Evolutionary conservation across 2,329 filamentous ascomycete genomes (phyloP).

Genomic region (Lasiodiplodia theobromae): DNA sequence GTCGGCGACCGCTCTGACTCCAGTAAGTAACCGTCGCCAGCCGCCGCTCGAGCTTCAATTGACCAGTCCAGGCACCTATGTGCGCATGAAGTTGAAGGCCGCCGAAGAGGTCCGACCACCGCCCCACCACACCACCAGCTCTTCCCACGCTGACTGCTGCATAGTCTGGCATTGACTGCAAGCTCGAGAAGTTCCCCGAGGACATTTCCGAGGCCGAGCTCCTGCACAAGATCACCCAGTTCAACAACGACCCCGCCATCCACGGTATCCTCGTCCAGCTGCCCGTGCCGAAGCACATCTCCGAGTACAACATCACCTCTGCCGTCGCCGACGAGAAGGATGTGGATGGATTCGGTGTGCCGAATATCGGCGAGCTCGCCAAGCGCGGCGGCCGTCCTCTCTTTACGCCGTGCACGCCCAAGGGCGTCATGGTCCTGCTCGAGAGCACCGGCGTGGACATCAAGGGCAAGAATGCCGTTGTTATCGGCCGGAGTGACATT

Average conservation of each 20-base stretch:
- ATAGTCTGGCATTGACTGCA: slow-evolving; percentile 89
- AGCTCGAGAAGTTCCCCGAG: slow-evolving; percentile 83
- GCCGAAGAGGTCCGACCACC: slow-evolving; percentile 74
- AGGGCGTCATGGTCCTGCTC: slow-evolving; percentile 94
- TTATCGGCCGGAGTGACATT: slow-evolving; percentile 94
- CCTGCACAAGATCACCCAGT: slow-evolving; percentile 77
- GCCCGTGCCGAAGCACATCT: slow-evolving; percentile 86
- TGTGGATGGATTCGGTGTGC: slow-evolving; percentile 93
- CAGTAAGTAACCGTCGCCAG: slow-evolving; percentile 62
- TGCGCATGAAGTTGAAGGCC: slow-evolving; percentile 99
- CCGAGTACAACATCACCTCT: slow-evolving; percentile 89
- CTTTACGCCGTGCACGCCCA: slow-evolving; percentile 94
- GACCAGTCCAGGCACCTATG: slow-evolving; percentile 79
- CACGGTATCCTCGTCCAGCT: slow-evolving; percentile 95
- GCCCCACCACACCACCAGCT: neutral
- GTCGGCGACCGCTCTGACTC: slow-evolving; percentile 95
- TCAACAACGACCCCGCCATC: slow-evolving; percentile 86
- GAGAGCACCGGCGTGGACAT: slow-evolving; percentile 83
- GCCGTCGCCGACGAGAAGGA: slow-evolving; percentile 94
- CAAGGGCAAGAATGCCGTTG: slow-evolving; percentile 90
- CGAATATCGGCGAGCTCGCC: slow-evolving; percentile 94
- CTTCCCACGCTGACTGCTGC: slow-evolving; percentile 21
- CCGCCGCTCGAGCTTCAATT: slow-evolving; percentile 35
- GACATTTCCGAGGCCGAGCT: slow-evolving; percentile 84
- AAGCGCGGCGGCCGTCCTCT: slow-evolving; percentile 90